Conservation (phyloP, 2,329 filamentous ascomycete species). For the Calonectria naviculata region DNA sequence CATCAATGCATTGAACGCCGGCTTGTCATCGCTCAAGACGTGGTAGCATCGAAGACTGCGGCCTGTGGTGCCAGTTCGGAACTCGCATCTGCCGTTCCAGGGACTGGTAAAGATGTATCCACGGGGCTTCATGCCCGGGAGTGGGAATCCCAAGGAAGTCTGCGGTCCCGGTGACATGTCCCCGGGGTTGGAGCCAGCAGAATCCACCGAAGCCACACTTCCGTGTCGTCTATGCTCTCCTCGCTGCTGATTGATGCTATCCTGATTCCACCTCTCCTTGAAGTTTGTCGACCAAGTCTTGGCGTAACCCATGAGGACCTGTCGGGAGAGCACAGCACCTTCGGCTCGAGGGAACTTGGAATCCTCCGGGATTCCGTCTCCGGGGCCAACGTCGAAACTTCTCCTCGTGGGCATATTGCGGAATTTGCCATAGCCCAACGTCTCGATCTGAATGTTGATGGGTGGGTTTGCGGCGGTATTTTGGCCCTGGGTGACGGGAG, state of each 20-base stretch:
- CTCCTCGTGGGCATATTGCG: conserved; percentile 58
- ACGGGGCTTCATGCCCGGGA: conserved; percentile 62
- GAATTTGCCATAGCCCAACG: conserved; percentile 68
- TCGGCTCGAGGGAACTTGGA: conserved; percentile 29
- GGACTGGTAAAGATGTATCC: conserved; percentile 86
- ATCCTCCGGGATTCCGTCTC: conserved; percentile 21
- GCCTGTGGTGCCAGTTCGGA: conserved; percentile 81
- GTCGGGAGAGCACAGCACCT: conserved; percentile 58
- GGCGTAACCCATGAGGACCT: conserved; percentile 68
- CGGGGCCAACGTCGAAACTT: conserved; percentile 45
- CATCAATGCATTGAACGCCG: conserved; percentile 57
- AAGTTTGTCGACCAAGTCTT: conserved; percentile 61
- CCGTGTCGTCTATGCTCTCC: conserved; percentile 42
- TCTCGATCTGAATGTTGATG: conserved; percentile 65
- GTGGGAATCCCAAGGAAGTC: conserved; percentile 50
- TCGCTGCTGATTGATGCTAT: conserved; percentile 28
- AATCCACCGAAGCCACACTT: conserved; percentile 46
- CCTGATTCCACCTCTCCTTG: conserved; percentile 55
- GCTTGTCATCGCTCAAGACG: conserved; percentile 61
- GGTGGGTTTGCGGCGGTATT: conserved; percentile 46
- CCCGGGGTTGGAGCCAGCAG: conserved; percentile 46
- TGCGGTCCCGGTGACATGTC: conserved; percentile 43
- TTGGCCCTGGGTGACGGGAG: conserved; percentile 27
- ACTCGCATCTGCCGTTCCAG: conserved; percentile 90
- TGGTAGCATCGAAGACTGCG: conserved; percentile 81